A percentile compares a stretch with the other conserved stretches of the same genome.
These are phyloP conservation scores for Knufia petricola DNA, from an alignment of 2,329 filamentous ascomycete genomes.

Conservation along the genomic window DNA sequence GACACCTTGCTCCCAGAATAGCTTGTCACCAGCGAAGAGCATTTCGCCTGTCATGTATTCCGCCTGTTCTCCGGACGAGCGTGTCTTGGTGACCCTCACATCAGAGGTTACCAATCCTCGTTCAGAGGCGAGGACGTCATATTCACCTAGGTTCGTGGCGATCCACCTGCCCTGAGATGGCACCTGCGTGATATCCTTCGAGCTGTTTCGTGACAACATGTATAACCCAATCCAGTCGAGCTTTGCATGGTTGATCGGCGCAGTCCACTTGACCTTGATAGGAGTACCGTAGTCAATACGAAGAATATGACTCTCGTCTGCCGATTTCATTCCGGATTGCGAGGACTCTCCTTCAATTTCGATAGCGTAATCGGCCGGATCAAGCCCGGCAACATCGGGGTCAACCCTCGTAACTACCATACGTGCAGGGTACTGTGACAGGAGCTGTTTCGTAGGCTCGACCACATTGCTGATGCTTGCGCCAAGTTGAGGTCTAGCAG, in stretches of 20 bases:
- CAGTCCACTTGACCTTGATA: slow-evolving; percentile 82
- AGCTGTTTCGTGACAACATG: slow-evolving; percentile 87
- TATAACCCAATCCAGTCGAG: slow-evolving; percentile 95
- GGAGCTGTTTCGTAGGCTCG: slow-evolving; percentile 74
- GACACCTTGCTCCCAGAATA: slow-evolving; percentile 94
- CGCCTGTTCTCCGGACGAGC: slow-evolving; percentile 29
- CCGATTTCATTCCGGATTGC: slow-evolving; percentile 29
- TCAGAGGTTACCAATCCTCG: slow-evolving; percentile 66
- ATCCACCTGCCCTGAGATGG: slow-evolving; percentile 84
- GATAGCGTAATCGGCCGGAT: slow-evolving; percentile 72
- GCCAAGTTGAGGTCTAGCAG: slow-evolving; percentile 73
- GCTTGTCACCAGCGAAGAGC: slow-evolving; percentile 79
- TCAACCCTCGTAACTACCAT: slow-evolving; percentile 72
- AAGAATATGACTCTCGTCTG: slow-evolving; percentile 58
- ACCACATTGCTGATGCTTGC: slow-evolving; percentile 79
- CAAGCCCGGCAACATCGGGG: slow-evolving; percentile 67
- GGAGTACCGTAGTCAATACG: slow-evolving; percentile 83
- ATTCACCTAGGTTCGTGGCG: slow-evolving; percentile 65
- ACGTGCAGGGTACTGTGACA: slow-evolving; percentile 80
- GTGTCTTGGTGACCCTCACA: slow-evolving; percentile 41
- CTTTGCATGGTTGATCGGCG: slow-evolving; percentile 75
- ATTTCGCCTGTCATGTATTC: slow-evolving; percentile 70
- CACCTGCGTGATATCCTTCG: slow-evolving; percentile 72
- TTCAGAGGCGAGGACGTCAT: slow-evolving; percentile 66
- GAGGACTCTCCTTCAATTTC: slow-evolving; percentile 58